Evolutionary conservation across 306 rosid species (phyloP).

Genomic region (Trichosanthes cucumerina): DNA sequence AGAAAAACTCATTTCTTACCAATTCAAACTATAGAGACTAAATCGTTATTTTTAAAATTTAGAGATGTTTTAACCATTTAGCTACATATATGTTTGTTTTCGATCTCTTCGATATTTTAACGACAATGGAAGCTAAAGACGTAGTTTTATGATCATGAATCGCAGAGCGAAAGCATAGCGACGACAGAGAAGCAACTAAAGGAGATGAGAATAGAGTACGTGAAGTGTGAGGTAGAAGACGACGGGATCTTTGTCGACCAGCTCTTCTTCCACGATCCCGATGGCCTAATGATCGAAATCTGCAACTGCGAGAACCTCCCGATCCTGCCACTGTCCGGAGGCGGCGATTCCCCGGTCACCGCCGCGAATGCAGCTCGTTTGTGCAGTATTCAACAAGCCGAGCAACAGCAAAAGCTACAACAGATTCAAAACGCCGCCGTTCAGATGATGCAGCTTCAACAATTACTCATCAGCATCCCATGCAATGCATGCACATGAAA

Average conservation of each 20-base stretch:
- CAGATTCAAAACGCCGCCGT: not conserved
- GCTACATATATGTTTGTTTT: too few species aligned
- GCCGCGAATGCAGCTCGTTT: not conserved
- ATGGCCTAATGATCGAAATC: constrained; percentile 67
- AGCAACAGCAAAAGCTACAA: not conserved
- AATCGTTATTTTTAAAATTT: too few species aligned
- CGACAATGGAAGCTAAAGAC: not conserved
- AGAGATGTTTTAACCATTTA: too few species aligned
- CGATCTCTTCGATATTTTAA: too few species aligned
- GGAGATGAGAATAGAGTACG: constrained; percentile 53
- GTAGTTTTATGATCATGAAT: not conserved
- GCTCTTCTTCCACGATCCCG: constrained; percentile 82
- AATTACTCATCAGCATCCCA: not conserved
- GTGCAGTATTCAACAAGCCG: not conserved
- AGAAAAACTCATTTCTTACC: too few species aligned
- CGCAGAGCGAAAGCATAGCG: constrained; percentile 55
- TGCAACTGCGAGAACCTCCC: constrained; percentile 81
- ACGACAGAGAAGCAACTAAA: constrained; percentile 43
- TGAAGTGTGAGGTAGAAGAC: constrained; percentile 50
- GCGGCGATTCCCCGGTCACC: not conserved
- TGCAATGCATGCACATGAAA: not conserved
- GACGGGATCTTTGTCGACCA: constrained; percentile 57
- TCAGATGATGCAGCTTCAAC: not conserved
- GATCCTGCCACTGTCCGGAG: constrained; percentile 31
- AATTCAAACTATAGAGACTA: too few species aligned